Conservation (phyloP, 345 rosid species). For the Stellera chamaejasme region DNA sequence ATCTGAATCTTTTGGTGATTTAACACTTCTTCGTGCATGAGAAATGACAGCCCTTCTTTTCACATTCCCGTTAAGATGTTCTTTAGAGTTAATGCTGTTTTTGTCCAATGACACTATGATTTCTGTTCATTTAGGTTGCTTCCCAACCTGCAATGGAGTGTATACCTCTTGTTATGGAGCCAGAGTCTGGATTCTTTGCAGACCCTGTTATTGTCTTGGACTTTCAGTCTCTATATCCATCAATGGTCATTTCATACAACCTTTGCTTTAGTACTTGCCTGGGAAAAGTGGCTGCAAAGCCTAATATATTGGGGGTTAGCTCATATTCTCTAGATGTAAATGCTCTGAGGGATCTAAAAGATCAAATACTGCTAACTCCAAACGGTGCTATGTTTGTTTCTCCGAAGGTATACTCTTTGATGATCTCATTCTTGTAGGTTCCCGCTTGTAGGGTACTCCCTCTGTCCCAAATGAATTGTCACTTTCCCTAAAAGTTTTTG, state of each 20-base stretch:
- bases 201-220: conserved; percentile 96
- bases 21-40: too few relatives aligned
- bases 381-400: conserved; percentile 78
- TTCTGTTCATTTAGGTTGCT: conserved; percentile 61
- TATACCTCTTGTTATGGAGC: conserved; percentile 96
- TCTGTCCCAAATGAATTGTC: too few relatives aligned
- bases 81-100: background rate
- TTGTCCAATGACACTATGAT: conserved; percentile 1
- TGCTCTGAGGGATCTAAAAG: conserved; percentile 46
- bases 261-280: conserved; percentile 94
- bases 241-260: conserved; percentile 94
- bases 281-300: conserved; percentile 68
- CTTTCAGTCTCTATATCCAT: conserved; percentile 97
- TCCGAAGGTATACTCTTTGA: conserved; percentile 49
- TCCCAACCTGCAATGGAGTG: conserved; percentile 99
- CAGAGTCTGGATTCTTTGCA: conserved; percentile 86
- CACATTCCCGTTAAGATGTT: too few relatives aligned
- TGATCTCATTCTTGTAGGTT: background rate
- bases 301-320: conserved; percentile 69
- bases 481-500: too few relatives aligned
- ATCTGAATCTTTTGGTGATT: background rate
- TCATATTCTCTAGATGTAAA: conserved; percentile 52
- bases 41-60: too few relatives aligned
- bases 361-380: conserved; percentile 61
- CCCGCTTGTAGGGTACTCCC: too few relatives aligned